Conservation (phyloP, 192 early-diverging fungal genomes). For the Chytriomyces sp. region DNA sequence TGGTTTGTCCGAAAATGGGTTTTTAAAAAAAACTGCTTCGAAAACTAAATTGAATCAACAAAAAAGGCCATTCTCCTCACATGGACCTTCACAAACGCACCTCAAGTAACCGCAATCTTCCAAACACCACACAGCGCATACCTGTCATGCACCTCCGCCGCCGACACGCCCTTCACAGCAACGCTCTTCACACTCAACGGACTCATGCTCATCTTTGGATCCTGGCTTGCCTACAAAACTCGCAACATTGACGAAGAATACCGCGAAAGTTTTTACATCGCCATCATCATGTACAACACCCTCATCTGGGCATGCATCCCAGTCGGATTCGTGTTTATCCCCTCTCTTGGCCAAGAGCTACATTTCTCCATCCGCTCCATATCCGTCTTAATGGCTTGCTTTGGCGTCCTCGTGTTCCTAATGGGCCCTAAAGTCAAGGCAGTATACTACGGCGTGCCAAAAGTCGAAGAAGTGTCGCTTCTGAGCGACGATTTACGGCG, state of each 20-base stretch:
- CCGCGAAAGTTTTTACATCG: background rate
- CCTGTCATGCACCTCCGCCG: background rate
- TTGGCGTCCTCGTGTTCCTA: background rate
- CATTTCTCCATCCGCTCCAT: background rate
- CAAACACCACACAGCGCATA: background rate
- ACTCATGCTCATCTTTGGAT: background rate
- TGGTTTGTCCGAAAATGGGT: background rate
- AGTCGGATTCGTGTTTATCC: background rate
- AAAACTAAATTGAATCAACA: background rate
- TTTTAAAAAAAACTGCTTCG: background rate
- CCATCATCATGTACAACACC: constrained; percentile 4
- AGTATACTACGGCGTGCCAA: too few relatives aligned
- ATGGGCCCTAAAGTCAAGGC: background rate
- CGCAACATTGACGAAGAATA: background rate
- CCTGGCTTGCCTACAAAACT: background rate
- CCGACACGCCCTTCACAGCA: background rate
- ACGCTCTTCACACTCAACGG: background rate
- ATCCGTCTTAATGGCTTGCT: background rate
- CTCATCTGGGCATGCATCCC: background rate
- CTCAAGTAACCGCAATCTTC: background rate
- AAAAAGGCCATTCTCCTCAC: background rate
- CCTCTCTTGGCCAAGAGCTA: background rate
- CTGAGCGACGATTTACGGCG: too few relatives aligned
- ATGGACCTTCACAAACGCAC: background rate
- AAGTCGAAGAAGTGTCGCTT: too few relatives aligned